Base-by-base conservation (phyloP, 805 yeast genomes). In the Saitoella complicata region DNA sequence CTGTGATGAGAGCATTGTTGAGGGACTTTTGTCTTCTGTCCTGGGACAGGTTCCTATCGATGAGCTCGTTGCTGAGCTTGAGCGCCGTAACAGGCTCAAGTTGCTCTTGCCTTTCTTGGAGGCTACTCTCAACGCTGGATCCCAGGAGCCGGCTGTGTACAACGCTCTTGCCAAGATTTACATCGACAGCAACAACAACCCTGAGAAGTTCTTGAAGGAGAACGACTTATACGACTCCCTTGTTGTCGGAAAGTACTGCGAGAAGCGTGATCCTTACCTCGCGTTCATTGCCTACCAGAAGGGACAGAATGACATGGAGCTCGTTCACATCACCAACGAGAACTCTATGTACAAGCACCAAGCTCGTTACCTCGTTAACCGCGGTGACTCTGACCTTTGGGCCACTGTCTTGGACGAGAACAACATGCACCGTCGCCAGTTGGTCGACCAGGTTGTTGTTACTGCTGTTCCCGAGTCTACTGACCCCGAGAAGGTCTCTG, bases 321-420 rank as follows among this genome's bases (percentile, higher is more conserved):
- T 91, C 58, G 75, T 91, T 57, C 71, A 75, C 58, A 86, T 91
- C 63, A 91, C 98, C 53, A 91, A 91, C 63, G 97, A 91, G 58
- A 91, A 91, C 63, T 75, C 91, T 55, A 91, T 91, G 99, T 91
- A 82, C 73, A 91, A 91, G 64, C 88, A 91, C 66, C 98, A 91
- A 70, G 97, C 97, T n/a, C 79, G 97, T 63, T 91, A 91, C 61
- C 71, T 91, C 56, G 73, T 91, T 54, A 70, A 76, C 49, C 81
- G 94, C 62, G 84, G 95, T n/a, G 95, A 91, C 59, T 68, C 77
- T 29, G 71, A 64, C 5, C 71, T 91, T 52, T 91, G 97, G 96
- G 65, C 74, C 45, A 70, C 69, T 53, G 98, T 91, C 5, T 71
- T 91, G 58, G 56, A 68, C 48, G 73, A 71, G 39, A 91, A 80